A percentile compares a stretch with the other conserved stretches of the same genome.
phyloP scores from a whole-genome alignment of 371 early-diverging fungal genomes.

The Batkoa obscura region DNA sequence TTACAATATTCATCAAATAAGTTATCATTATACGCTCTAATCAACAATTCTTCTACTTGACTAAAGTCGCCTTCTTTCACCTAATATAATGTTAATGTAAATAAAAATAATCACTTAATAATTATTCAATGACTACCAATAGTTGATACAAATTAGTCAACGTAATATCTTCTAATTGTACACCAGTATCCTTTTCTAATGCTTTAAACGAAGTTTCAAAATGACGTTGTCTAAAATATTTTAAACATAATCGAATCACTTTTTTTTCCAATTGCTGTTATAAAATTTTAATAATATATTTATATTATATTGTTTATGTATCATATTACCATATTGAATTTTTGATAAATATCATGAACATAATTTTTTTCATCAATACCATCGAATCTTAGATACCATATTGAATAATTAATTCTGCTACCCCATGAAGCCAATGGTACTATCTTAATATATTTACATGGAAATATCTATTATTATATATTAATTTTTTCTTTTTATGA shows the following conservation, averaged over 20 bases:
- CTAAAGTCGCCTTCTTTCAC: slow-evolving; percentile 51
- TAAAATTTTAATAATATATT: slow-evolving; percentile 20
- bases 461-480: slow-evolving; percentile 31
- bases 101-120: background rate
- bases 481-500: background rate
- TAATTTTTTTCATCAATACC: slow-evolving; percentile 48
- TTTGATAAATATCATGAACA: slow-evolving; percentile 33
- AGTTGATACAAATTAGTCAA: slow-evolving; percentile 47
- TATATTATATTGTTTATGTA: slow-evolving; percentile 5
- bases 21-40: slow-evolving; percentile 26
- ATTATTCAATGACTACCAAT: slow-evolving; percentile 17
- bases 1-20: slow-evolving; percentile 51
- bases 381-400: slow-evolving; percentile 82
- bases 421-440: slow-evolving; percentile 81
- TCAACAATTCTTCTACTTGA: slow-evolving; percentile 43
- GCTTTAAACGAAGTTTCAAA: slow-evolving; percentile 45
- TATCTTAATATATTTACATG: slow-evolving; percentile 78
- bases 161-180: slow-evolving; percentile 57
- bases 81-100: background rate
- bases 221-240: slow-evolving; percentile 71
- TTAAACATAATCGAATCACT: slow-evolving; percentile 63
- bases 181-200: slow-evolving; percentile 33
- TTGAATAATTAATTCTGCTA: slow-evolving; percentile 81
- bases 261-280: slow-evolving; percentile 31
- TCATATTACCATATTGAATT: slow-evolving; percentile 39